These are phyloP conservation scores for Rhodomyrtus psidioides DNA, from an alignment of 441 rosid species.

Conservation along the genomic window DNA sequence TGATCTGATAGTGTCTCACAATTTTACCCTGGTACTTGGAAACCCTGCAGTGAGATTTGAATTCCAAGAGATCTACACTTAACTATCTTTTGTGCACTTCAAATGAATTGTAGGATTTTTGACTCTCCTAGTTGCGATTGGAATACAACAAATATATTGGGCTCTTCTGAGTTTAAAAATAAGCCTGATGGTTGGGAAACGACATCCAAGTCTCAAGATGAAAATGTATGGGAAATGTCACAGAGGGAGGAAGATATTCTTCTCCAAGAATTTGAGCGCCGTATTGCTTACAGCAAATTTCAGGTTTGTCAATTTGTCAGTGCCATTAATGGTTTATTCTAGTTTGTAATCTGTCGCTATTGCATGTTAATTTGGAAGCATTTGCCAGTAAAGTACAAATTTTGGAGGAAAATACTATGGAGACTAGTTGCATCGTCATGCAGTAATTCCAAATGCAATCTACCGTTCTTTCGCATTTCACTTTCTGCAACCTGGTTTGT, in stretches of 20 bases:
- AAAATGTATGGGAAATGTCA: conserved; percentile 89
- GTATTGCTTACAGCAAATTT: conserved; percentile 79
- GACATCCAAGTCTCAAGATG: conserved; percentile 67
- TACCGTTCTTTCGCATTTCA: not conserved
- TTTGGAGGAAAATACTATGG: not conserved
- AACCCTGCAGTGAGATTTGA: not conserved
- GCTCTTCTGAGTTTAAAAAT: conserved; percentile 60
- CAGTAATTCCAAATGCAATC: not conserved
- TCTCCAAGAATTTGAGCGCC: conserved; percentile 84
- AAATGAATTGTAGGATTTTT: conserved; percentile 44
- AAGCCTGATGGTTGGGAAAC: conserved; percentile 99
- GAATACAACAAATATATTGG: conserved; percentile 40
- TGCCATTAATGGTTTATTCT: not conserved
- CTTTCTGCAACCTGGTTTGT: not conserved
- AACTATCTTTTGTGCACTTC: not conserved
- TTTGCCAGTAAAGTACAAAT: not conserved
- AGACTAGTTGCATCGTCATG: not conserved
- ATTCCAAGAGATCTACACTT: not conserved
- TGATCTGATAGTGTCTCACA: not conserved
- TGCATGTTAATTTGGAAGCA: not conserved
- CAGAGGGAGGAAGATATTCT: conserved; percentile 95
- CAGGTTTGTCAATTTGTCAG: conserved; percentile 33
- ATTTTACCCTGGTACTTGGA: not conserved
- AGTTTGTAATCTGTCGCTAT: not conserved
- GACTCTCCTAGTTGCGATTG: conserved; percentile 52